Conservation (phyloP, 208 protist genomes). For the Vickermania ingenoplastis region DNA sequence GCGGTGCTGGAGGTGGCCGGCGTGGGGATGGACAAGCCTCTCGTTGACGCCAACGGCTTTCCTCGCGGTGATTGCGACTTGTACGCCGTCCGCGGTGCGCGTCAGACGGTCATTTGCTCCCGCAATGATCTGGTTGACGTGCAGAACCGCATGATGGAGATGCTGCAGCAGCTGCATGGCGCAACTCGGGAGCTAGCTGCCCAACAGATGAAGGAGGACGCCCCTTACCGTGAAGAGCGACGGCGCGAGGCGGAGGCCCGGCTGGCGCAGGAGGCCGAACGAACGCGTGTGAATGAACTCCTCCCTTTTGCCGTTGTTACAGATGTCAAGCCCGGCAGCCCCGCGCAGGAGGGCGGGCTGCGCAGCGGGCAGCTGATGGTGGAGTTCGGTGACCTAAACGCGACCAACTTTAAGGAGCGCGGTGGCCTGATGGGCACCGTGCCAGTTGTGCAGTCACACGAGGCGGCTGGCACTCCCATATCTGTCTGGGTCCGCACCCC, state of each 20-base stretch:
- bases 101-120: slow-evolving; percentile 50
- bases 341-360: slow-evolving; percentile 47
- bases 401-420: slow-evolving; percentile 10
- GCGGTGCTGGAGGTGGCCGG: slow-evolving; percentile 52
- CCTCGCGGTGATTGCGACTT: slow-evolving; percentile 76
- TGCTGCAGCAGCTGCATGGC: slow-evolving; percentile 47
- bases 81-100: slow-evolving; percentile 66
- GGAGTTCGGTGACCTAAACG: slow-evolving; percentile 52
- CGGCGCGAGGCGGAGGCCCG: background rate
- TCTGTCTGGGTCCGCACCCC: slow-evolving; percentile 51
- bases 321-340: slow-evolving; percentile 30
- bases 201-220: slow-evolving; percentile 40
- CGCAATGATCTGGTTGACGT: slow-evolving; percentile 58
- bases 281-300: slow-evolving; percentile 20
- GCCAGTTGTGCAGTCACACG: slow-evolving; percentile 21
- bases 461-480: slow-evolving; percentile 21
- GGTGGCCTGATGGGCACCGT: slow-evolving; percentile 27
- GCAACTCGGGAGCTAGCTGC: slow-evolving; percentile 32
- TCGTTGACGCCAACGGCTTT: slow-evolving; percentile 74
- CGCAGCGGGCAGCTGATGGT: slow-evolving; percentile 30
- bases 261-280: slow-evolving; percentile 1
- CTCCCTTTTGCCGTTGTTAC: slow-evolving; percentile 40
- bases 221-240: background rate
- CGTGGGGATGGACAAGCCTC: slow-evolving; percentile 40
- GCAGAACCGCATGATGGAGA: slow-evolving; percentile 35